Evolutionary conservation across 441 rosid species (phyloP).

Genomic region (Gossypium lobatum): DNA sequence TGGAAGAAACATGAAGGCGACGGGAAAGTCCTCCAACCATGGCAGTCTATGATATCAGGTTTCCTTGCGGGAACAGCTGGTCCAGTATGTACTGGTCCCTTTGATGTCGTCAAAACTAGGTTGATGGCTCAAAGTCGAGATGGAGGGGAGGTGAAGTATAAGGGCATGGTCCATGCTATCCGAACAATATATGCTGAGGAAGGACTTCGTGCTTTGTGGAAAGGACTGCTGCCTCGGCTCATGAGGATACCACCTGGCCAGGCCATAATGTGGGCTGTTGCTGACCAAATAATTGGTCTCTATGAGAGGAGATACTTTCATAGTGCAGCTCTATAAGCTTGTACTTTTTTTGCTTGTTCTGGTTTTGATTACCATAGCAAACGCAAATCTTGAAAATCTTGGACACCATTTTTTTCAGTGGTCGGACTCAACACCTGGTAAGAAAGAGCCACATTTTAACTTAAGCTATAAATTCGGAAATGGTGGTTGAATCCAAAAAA

Average conservation of each 20-base stretch:
- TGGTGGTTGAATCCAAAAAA: no score
- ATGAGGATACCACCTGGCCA: constrained; percentile 91
- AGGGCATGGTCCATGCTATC: constrained; percentile 87
- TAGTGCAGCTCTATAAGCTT: constrained; percentile 34
- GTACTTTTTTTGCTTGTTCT: background rate
- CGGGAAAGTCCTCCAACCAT: constrained; percentile 77
- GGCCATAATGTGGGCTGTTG: constrained; percentile 87
- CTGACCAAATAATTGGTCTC: constrained; percentile 69
- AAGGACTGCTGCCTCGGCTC: constrained; percentile 83
- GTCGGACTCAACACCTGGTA: background rate
- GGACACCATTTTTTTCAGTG: background rate
- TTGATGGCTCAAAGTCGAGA: constrained; percentile 79
- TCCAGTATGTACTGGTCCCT: constrained; percentile 91
- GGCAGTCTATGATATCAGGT: constrained; percentile 97
- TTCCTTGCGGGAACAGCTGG: constrained; percentile 92
- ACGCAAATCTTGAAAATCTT: background rate
- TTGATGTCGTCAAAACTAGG: constrained; percentile 94
- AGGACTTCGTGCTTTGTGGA: constrained; percentile 81
- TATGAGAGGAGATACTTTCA: constrained; percentile 51
- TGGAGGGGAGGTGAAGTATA: constrained; percentile 61
- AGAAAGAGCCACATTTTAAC: no score
- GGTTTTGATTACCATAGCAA: constrained; percentile 8
- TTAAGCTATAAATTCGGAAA: no score
- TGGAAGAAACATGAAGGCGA: constrained; percentile 97
- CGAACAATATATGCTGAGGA: constrained; percentile 77